Evolutionary conservation across 2,329 filamentous ascomycete species (phyloP).

Genomic region (Aspergillus sp.): DNA sequence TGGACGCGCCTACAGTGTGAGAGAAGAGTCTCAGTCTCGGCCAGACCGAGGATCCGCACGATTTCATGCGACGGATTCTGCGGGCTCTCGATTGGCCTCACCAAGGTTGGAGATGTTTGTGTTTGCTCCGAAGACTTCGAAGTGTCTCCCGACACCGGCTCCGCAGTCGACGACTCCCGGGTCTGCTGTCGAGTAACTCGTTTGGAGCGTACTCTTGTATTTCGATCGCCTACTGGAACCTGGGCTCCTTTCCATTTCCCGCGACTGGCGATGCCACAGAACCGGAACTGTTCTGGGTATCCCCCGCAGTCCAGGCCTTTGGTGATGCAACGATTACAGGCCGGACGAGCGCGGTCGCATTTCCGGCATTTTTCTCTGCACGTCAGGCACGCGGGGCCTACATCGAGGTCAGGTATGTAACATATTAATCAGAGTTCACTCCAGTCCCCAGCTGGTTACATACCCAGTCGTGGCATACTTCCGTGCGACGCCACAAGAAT

Average conservation of each 20-base stretch:
- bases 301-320: slow-evolving; percentile 32
- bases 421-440: background rate
- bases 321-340: slow-evolving; percentile 29
- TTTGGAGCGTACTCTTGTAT: background rate
- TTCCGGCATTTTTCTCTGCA: slow-evolving; percentile 34
- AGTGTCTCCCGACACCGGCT: background rate
- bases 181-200: background rate
- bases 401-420: background rate
- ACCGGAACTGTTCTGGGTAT: slow-evolving; percentile 34
- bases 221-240: slow-evolving; percentile 14
- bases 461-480: slow-evolving; percentile 13
- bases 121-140: background rate
- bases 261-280: slow-evolving; percentile 30
- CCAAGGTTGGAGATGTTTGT: background rate
- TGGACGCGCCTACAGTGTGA: slow-evolving; percentile 21
- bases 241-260: slow-evolving; percentile 31
- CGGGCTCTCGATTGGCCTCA: background rate
- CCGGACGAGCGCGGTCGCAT: slow-evolving; percentile 31
- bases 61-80: slow-evolving; percentile 2
- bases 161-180: background rate
- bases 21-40: slow-evolving; percentile 19
- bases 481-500: background rate
- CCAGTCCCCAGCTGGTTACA: background rate
- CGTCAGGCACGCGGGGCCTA: slow-evolving; percentile 34
- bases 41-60: slow-evolving; percentile 7